A percentile compares a stretch with the other conserved stretches of the same genome.
These are phyloP conservation scores for Aspergillus chevalieri DNA, from an alignment of 2,329 filamentous ascomycete species.

Conservation along the genomic window DNA sequence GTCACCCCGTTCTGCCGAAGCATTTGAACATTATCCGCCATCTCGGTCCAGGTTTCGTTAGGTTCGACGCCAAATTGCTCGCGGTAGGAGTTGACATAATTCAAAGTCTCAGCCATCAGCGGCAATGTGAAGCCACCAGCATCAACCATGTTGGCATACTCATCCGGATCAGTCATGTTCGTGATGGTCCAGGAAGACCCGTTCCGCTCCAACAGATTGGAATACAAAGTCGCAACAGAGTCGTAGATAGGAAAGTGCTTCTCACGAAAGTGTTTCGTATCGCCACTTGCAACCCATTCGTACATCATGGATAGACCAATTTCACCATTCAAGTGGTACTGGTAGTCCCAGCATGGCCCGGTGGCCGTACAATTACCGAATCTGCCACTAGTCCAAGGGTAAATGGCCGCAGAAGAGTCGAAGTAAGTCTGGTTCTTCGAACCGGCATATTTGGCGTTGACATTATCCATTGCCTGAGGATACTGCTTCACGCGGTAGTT, in stretches of 20 bases:
- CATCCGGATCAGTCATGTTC: slow-evolving; percentile 68
- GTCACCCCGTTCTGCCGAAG: slow-evolving; percentile 56
- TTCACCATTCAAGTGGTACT: slow-evolving; percentile 67
- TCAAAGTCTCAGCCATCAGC: slow-evolving; percentile 51
- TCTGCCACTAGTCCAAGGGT: slow-evolving; percentile 61
- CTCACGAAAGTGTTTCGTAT: slow-evolving; percentile 50
- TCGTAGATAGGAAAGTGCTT: slow-evolving; percentile 59
- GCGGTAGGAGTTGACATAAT: slow-evolving; percentile 54
- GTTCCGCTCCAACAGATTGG: slow-evolving; percentile 56
- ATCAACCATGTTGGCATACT: slow-evolving; percentile 62
- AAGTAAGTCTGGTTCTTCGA: slow-evolving; percentile 57
- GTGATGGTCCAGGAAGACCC: slow-evolving; percentile 48
- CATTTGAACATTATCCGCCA: slow-evolving; percentile 51
- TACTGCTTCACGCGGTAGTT: slow-evolving; percentile 58
- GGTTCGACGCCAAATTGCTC: slow-evolving; percentile 47
- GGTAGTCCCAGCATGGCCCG: slow-evolving; percentile 62
- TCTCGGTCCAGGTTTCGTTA: slow-evolving; percentile 55
- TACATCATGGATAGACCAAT: slow-evolving; percentile 59
- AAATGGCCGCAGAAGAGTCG: slow-evolving; percentile 54
- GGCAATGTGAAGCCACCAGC: slow-evolving; percentile 66
- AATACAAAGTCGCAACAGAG: slow-evolving; percentile 56
- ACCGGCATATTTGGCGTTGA: slow-evolving; percentile 49
- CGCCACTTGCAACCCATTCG: slow-evolving; percentile 55
- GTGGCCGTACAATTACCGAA: slow-evolving; percentile 63
- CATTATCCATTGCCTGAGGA: slow-evolving; percentile 55